Base-by-base conservation (phyloP, 768 basidiomycete species). In the Cubamyces sp. region DNA sequence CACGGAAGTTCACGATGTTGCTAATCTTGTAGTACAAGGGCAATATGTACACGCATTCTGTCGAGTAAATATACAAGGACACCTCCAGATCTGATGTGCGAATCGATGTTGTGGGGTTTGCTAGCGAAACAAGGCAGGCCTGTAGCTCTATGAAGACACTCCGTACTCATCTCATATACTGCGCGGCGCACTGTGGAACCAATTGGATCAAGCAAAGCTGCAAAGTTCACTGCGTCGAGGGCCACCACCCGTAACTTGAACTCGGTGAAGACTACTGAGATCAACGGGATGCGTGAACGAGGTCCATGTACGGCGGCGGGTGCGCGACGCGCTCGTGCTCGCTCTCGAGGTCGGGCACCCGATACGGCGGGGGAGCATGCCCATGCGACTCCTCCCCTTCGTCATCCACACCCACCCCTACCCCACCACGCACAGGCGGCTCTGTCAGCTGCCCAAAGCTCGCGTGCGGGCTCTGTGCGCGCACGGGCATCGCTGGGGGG, bases 311-410 rank as follows among this genome's bases (percentile, higher is more conserved):
- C 26, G 76, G 76, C 19, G 76, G 76, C n/a, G 76, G 76, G 30
- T 71, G 68, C 7, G 68, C 57, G 16, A 74, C 73, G 30, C 73
- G 69, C 46, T 70, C 70, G n/a, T 75, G 71, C 57, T 72, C 69
- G 21, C 60, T 39, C 18, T 64, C 64, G n/a, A 65, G 45, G 19
- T 80, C 82, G 25, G 86, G 83, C 47, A 86, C 82, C 59, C 87
- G 80, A 74, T 93, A 93, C 16, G 91, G 91, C 11, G 91, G 91
- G 15, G 91, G 89, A n/a, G 91, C 89, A 68, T 87, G 78, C 37
- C 80, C 81, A 69, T 84, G 80, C 43, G 76, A 64, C 16, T 54
- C 55, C 19, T 54, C 55, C 25, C 58, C 59, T 19, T 61, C 55
- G 43, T 53, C 65, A 9, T 48, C 53, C 23, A 61, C 55, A 21